Conservation (phyloP, 1,284 basidiomycete genomes). For the Flammula alnicola region DNA sequence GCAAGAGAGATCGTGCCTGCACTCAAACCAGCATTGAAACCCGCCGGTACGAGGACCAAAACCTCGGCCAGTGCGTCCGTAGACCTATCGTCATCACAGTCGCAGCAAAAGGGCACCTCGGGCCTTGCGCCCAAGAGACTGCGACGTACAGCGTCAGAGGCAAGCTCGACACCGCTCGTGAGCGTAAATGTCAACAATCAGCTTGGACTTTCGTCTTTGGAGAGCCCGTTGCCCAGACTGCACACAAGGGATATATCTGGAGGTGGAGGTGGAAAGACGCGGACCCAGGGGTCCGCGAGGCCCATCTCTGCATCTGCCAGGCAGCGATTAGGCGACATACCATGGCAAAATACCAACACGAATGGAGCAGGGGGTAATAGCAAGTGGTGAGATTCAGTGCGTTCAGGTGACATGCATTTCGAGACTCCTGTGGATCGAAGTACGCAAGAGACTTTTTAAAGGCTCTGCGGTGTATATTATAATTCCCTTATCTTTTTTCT, state of each 20-base stretch:
- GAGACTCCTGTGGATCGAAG: slow-evolving; percentile 2
- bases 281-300: slow-evolving; percentile 32
- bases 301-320: slow-evolving; percentile 33
- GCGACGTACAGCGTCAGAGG: slow-evolving; percentile 72
- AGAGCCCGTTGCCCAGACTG: slow-evolving; percentile 7
- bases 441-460: slow-evolving; percentile 2
- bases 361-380: slow-evolving; percentile 21
- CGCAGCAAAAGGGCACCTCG: slow-evolving; percentile 42
- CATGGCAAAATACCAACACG: slow-evolving; percentile 43
- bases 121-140: slow-evolving; percentile 66
- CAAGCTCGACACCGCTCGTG: slow-evolving; percentile 40
- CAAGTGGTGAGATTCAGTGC: slow-evolving; percentile 8
- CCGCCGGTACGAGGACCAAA: slow-evolving; percentile 20
- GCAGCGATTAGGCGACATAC: slow-evolving; percentile 55
- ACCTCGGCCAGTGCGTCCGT: slow-evolving; percentile 13
- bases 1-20: slow-evolving; percentile 83
- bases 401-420: slow-evolving; percentile 2
- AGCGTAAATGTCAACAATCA: slow-evolving; percentile 21
- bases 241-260: slow-evolving; percentile 19
- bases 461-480: slow-evolving; percentile 18
- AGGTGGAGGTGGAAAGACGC: slow-evolving; percentile 27
- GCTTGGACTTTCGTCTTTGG: not conserved
- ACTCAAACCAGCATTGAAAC: slow-evolving; percentile 64
- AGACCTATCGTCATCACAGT: slow-evolving; percentile 30
- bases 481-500: slow-evolving; percentile 11